Conservation (phyloP, 768 basidiomycete species). For the Chalciporus chontae region DNA sequence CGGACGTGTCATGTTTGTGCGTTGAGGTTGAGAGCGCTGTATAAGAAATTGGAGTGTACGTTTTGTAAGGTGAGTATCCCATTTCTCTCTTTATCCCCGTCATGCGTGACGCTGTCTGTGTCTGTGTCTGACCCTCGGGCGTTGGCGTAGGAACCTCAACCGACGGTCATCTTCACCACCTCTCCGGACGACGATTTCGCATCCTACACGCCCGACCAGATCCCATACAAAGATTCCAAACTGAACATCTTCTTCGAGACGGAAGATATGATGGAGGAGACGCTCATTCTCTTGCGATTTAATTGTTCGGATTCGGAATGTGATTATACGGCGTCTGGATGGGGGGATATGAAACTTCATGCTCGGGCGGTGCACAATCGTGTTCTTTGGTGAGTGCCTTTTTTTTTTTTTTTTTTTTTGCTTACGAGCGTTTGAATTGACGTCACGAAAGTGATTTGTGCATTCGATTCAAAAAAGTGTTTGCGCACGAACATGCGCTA, state of each 20-base stretch:
- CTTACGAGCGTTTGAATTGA: no score
- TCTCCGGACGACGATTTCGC: conserved; percentile 61
- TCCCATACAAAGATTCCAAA: conserved; percentile 66
- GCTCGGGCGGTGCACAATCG: conserved; percentile 70
- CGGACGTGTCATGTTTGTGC: conserved; percentile 94
- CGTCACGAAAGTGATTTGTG: conserved; percentile 67
- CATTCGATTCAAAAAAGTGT: conserved; percentile 87
- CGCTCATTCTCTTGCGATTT: conserved; percentile 85
- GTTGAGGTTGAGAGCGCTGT: conserved; percentile 80
- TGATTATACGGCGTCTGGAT: conserved; percentile 79
- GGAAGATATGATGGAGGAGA: conserved; percentile 92
- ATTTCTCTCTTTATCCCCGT: no score
- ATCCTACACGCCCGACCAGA: conserved; percentile 51
- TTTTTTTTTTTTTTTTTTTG: no score
- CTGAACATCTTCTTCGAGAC: conserved; percentile 85
- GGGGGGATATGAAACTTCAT: conserved; percentile 88
- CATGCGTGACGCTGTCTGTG: not conserved
- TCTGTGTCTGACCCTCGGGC: not conserved
- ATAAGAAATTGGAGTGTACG: conserved; percentile 91
- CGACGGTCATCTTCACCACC: conserved; percentile 68
- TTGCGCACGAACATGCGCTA: conserved; percentile 89
- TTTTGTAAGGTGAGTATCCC: conserved; percentile 81
- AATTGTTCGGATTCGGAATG: conserved; percentile 89
- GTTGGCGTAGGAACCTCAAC: conserved; percentile 61
- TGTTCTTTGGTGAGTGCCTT: conserved; percentile 65